A percentile compares a stretch with the other conserved stretches of the same genome.
These are phyloP conservation scores for Teratosphaeria gauchensis DNA, from an alignment of 2,329 filamentous ascomycete species.

Conservation along the genomic window DNA sequence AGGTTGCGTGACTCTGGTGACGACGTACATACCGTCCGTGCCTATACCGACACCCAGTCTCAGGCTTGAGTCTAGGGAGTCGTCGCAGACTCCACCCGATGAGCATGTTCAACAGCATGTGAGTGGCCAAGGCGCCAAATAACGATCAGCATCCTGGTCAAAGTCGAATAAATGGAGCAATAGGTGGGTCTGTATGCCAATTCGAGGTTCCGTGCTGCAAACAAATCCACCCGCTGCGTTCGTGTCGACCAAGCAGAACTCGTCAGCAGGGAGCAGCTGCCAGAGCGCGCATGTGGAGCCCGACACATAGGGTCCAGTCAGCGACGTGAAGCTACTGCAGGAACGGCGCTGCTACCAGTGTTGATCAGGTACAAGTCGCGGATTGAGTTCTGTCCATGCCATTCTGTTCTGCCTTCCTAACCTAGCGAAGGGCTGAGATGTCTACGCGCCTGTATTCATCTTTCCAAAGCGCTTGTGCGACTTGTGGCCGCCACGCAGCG, in stretches of 20 bases:
- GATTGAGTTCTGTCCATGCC: neutral
- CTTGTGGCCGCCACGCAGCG: neutral
- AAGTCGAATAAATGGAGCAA: neutral
- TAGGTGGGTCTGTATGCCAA: neutral
- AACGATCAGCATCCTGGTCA: slow-evolving; percentile 4
- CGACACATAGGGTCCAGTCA: neutral
- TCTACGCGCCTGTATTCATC: neutral
- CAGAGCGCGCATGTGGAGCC: neutral
- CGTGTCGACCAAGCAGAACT: neutral
- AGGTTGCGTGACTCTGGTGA: neutral
- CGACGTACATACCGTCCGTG: neutral
- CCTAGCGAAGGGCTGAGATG: neutral
- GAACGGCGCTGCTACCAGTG: neutral
- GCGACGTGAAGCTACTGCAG: neutral
- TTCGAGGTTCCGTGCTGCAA: neutral
- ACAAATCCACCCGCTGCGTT: neutral
- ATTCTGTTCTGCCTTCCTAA: neutral
- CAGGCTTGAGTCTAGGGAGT: neutral
- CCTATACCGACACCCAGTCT: neutral
- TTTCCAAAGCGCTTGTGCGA: neutral
- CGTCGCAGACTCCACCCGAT: neutral
- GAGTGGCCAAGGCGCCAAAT: slow-evolving; percentile 1
- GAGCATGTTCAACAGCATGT: neutral
- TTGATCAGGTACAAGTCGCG: neutral
- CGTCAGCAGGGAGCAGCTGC: neutral